Evolutionary conservation across 1,284 basidiomycete genomes (phyloP), one percentile per base, ranked within the genome.

Genomic region (Cutaneotrichosporon cavernicola): DNA sequence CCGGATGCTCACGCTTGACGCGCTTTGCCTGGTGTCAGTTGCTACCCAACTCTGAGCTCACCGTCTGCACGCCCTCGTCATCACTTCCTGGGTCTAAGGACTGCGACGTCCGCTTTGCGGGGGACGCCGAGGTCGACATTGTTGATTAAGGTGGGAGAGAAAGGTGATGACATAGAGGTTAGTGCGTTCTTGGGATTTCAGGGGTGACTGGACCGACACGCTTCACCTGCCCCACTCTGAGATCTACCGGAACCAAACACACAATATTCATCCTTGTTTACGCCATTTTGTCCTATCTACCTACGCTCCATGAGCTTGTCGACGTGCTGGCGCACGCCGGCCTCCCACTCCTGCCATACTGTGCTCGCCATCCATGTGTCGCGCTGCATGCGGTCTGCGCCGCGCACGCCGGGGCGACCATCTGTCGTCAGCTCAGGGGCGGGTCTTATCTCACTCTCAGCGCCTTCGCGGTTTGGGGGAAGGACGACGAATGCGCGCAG

Each of bases 281-380:
- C 18, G 52, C n/a, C 34, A 40, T 40, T 40, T 40, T 58, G 26
- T 22, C 34, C 52, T 31, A 53, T 38, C 47, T 58, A 60, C 32
- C 63, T 30, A 2, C 66, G 57, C 0, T 69, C 69, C 68, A 74
- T 71, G 58, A 70, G 68, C 63, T 67, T 63, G 58, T 72, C 71
- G 22, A 78, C 60, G 52, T 77, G 72, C 5, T 70, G 72, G 34
- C 72, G 61, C 16, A 73, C 73, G 0, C 69, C 65, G 18, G 18
- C 43, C 59, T 72, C 70, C 76, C 76, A 78, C n/a, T 78, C 76
- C 43, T 74, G 71, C 73, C 72, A 77, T 9, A 68, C 74, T 4
- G 76, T 68, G 30, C 72, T 72, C 11, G 71, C 68, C 46, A 71
- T 70, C 72, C 72, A 78, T 30, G 72, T 73, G 56, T 78, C 71